A percentile compares a stretch with the other conserved stretches of the same genome.
Conservation (phyloP, 2,329 filamentous ascomycete genomes). For the Botryotinia convoluta region DNA sequence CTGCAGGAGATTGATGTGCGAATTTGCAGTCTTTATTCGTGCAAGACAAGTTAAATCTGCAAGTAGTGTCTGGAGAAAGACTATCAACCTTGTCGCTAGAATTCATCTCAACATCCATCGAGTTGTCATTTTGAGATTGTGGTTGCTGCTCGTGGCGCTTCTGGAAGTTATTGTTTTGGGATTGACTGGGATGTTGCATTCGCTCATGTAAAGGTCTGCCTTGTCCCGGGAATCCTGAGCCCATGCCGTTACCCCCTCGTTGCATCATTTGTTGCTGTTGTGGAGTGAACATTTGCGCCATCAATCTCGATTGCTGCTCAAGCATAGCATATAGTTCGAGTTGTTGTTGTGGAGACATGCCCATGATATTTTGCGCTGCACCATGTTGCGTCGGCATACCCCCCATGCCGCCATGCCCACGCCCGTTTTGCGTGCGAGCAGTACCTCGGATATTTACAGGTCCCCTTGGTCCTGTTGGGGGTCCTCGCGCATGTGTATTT, state of each 20-base stretch:
- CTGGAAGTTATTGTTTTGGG: conserved; percentile 27
- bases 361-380: conserved; percentile 46
- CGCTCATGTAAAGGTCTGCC: conserved; percentile 72
- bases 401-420: conserved; percentile 46
- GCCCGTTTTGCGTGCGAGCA: conserved; percentile 45
- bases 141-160: conserved; percentile 29
- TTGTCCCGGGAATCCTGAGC: conserved; percentile 43
- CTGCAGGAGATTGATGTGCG: conserved; percentile 90
- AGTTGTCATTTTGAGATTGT: conserved; percentile 27
- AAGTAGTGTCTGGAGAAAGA: conserved; percentile 68
- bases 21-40: conserved; percentile 88
- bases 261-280: conserved; percentile 44
- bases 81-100: conserved; percentile 49
- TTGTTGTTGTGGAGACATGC: conserved; percentile 65
- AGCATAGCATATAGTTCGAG: conserved; percentile 74
- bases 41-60: conserved; percentile 87
- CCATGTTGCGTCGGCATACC: conserved; percentile 43
- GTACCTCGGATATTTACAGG: conserved; percentile 40
- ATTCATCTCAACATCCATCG: conserved; percentile 62
- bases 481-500: conserved; percentile 70
- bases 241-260: conserved; percentile 45
- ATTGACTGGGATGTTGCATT: conserved; percentile 47
- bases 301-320: conserved; percentile 84
- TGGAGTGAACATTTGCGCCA: conserved; percentile 61
- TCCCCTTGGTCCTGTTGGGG: conserved; percentile 68